Conservation (phyloP, 192 early-diverging fungal genomes). For the Neocallimastix lanati region DNA sequence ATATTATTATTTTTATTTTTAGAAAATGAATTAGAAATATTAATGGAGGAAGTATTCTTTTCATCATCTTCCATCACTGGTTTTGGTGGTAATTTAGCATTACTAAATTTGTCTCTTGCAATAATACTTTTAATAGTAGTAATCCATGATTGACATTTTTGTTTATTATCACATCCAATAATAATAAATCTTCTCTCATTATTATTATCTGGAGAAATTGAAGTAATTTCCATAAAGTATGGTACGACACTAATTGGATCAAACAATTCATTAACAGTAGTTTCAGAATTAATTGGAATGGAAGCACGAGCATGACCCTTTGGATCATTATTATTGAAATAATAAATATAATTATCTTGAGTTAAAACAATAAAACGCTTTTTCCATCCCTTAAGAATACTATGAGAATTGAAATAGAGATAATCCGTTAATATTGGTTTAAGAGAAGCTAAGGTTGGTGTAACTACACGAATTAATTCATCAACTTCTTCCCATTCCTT, state of each 20-base stretch:
- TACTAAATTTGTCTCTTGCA: neutral
- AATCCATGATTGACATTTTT: neutral
- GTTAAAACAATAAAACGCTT: neutral
- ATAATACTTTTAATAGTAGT: neutral
- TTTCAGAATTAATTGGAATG: neutral
- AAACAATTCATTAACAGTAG: neutral
- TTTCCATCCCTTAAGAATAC: neutral
- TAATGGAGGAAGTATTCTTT: neutral
- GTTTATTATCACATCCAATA: neutral
- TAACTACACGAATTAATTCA: neutral
- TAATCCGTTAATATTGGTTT: neutral
- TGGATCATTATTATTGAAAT: neutral
- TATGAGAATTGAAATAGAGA: neutral
- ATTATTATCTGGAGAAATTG: neutral
- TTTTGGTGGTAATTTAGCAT: neutral
- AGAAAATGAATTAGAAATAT: neutral
- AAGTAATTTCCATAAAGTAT: neutral
- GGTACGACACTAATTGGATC: neutral
- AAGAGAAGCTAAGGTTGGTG: neutral
- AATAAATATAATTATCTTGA: neutral
- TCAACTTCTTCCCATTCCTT: neutral
- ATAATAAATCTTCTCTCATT: neutral
- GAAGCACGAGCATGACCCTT: neutral
- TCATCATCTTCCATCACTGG: neutral
- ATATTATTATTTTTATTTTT: no score